Evolutionary conservation across 345 rosid species (phyloP), one percentile per base, ranked within the genome.

Genomic region (Lenwebbia sp.): DNA sequence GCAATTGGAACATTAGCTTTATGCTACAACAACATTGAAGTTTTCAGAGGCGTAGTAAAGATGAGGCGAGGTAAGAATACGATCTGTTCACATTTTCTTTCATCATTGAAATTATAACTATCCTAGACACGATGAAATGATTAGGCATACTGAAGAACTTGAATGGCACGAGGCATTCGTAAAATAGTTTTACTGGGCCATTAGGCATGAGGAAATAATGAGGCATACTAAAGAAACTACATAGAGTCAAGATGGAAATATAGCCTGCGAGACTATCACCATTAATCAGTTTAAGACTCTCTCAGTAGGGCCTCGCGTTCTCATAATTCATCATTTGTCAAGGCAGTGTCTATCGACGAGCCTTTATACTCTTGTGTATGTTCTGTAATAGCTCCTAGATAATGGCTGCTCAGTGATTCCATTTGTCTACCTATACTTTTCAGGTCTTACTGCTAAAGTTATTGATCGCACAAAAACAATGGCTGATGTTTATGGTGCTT

Each of bases 31-130:
- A 95, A 96, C 88, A 85, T 95, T 52, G 95, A 96, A 93, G 94
- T 98, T 91, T 98, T 98, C 91, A 90, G 96, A 92, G 98, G 98
- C 10, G 98, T 94, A 5, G 99, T 98, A 89, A 95, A 98, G 88
- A 89, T 98, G 96, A 96, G 99, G 91, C 97, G 98, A 56, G 99
- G 99, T 98, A 92, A 90, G 95, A 85, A 87, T 41, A 51, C 87
- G 41, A 44, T 83, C 41, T 54, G 47, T 62, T 4, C 19, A 83
- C 37, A 70, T 25, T 49, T 78, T 41, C 13, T 84, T 3, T 22
- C 5, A 9, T 49, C 37, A 40, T 76, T 76, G 44, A 30, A 78
- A 50, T 40, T 54, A 21, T 54, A 19, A 19, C 78, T 33, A 33
- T 33, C 25, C 78, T 70, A 37, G 78, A 57, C 47, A 70, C 21